Evolutionary conservation across 495 filamentous ascomycete genomes (phyloP).

Genomic region (Jackrogersella multiformis): DNA sequence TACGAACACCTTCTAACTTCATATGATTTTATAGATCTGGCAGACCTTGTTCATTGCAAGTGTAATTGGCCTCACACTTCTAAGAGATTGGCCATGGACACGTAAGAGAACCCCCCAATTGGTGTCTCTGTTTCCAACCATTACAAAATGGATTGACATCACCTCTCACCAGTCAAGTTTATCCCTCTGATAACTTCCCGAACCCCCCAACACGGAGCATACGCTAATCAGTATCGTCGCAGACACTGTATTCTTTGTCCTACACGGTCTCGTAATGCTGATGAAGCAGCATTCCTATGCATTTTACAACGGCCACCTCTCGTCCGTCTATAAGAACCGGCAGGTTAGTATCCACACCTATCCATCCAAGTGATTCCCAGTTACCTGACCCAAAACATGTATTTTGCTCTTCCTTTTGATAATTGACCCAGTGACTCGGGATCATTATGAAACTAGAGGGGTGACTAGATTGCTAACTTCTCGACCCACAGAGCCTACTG

Average conservation of each 20-base stretch:
- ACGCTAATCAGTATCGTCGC: constrained; percentile 3
- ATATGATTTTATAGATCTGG: constrained; percentile 59
- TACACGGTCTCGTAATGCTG: constrained; percentile 74
- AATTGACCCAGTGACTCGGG: not conserved
- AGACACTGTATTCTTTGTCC: constrained; percentile 70
- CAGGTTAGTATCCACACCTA: constrained; percentile 22
- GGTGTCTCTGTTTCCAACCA: constrained; percentile 57
- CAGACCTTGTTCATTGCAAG: constrained; percentile 67
- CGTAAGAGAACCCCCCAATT: constrained; percentile 53
- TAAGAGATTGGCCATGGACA: constrained; percentile 80
- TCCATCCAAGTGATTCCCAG: not conserved
- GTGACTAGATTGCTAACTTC: not conserved
- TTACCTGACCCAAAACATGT: not conserved
- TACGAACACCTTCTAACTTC: not conserved
- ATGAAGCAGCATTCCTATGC: constrained; percentile 84
- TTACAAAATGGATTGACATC: not conserved
- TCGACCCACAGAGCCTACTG: constrained; percentile 35
- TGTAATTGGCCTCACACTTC: constrained; percentile 67
- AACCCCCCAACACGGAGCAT: constrained; percentile 41
- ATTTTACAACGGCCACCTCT: constrained; percentile 79
- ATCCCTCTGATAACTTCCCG: too few relatives aligned
- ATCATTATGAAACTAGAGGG: not conserved
- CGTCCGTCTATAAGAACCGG: constrained; percentile 63
- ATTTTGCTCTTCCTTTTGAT: not conserved
- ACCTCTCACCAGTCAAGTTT: not conserved